A percentile compares a stretch with the other conserved stretches of the same genome.
Conservation (phyloP, 2,329 filamentous ascomycete species). For the Fusarium sp. region DNA sequence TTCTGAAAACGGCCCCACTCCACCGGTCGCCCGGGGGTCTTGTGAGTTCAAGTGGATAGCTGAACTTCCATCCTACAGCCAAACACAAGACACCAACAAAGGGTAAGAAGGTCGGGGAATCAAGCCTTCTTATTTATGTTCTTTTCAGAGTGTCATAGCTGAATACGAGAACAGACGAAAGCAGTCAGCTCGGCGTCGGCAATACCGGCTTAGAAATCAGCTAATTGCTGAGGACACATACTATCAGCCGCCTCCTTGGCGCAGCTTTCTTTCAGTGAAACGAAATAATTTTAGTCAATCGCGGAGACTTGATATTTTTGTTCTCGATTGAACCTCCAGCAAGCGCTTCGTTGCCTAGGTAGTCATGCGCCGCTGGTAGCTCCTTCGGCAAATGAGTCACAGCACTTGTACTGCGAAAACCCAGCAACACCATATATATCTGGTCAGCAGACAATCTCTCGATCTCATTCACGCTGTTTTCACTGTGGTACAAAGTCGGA, state of each 20-base stretch:
- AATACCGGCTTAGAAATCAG: constrained; percentile 5
- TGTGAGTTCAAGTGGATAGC: no score
- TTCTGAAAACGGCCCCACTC: no score
- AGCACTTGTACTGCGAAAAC: not conserved
- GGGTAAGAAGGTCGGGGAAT: not conserved
- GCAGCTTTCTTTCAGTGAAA: not conserved
- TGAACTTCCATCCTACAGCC: not conserved
- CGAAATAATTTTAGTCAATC: not conserved
- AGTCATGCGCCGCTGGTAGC: not conserved
- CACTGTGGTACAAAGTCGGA: not conserved
- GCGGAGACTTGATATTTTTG: not conserved
- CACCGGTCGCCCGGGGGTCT: no score
- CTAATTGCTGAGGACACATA: not conserved
- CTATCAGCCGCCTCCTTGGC: not conserved
- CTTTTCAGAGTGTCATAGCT: not conserved
- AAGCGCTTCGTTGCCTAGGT: constrained; percentile 8
- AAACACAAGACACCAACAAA: not conserved
- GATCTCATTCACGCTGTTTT: not conserved
- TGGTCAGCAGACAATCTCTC: not conserved
- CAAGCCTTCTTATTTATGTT: not conserved
- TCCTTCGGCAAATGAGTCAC: constrained; percentile 29
- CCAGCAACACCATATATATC: constrained; percentile 7
- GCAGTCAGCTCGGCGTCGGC: not conserved
- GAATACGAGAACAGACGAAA: not conserved
- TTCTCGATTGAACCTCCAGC: not conserved